Percentiles rank a stretch among this genome's conserved stretches.
These are phyloP conservation scores for Metarhizium rileyi DNA, from an alignment of 2,329 filamentous ascomycete genomes.

Conservation along the genomic window DNA sequence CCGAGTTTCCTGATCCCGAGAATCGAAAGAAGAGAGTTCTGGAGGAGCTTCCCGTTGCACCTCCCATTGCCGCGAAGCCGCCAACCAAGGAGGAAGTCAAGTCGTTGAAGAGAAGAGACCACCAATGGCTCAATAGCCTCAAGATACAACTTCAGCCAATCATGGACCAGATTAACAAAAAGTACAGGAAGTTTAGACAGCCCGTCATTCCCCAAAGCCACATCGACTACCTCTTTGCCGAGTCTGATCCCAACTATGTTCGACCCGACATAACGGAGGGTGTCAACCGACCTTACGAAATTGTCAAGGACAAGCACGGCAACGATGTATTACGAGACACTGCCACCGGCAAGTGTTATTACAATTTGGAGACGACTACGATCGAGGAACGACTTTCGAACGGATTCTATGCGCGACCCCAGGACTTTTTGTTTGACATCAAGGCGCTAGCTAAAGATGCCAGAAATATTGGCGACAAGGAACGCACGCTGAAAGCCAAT, in stretches of 20 bases:
- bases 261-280: conserved; percentile 42
- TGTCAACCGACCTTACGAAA: conserved; percentile 66
- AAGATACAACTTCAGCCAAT: conserved; percentile 88
- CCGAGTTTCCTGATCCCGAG: conserved; percentile 77
- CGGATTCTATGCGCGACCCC: conserved; percentile 85
- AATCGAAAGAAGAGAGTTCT: conserved; percentile 81
- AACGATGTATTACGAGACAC: conserved; percentile 67
- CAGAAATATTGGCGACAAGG: conserved; percentile 69
- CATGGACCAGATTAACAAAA: conserved; percentile 91
- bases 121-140: conserved; percentile 72
- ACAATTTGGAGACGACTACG: conserved; percentile 85
- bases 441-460: conserved; percentile 78
- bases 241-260: conserved; percentile 66
- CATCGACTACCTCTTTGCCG: conserved; percentile 76
- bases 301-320: conserved; percentile 69
- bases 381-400: conserved; percentile 97
- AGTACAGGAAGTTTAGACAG: conserved; percentile 79
- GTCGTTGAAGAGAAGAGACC: conserved; percentile 70
- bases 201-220: conserved; percentile 64
- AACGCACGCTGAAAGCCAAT: conserved; percentile 76
- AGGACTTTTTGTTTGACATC: conserved; percentile 84
- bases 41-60: conserved; percentile 65
- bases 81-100: conserved; percentile 73
- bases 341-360: conserved; percentile 74
- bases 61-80: conserved; percentile 56